Base-by-base conservation (phyloP, 1,284 basidiomycete genomes). In the Testicularia cyperi region DNA sequence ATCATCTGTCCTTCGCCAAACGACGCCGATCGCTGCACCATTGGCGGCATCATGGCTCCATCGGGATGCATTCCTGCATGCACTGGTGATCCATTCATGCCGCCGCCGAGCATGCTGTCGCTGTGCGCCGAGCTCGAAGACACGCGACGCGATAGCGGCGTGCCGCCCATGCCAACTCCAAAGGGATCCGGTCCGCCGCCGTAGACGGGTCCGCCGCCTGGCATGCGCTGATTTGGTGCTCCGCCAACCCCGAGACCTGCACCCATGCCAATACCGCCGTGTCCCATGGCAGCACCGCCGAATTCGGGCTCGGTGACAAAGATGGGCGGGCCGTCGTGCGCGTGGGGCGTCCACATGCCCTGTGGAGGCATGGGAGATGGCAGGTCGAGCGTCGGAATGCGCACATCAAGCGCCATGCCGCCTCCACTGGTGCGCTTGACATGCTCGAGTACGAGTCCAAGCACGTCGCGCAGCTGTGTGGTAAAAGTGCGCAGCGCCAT, bases 231-330 rank as follows among this genome's bases (percentile, higher is more conserved):
- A n/a, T 26, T 42, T 2, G 31, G n/a, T n/a, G n/a, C n/a, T n/a
- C n/a, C n/a, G n/a, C 16, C 37, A 36, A 45, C 21, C 13, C 30
- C 25, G n/a, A 18, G 38, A 9, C 44, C 34, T 19, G 41, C 38
- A 26, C 43, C 46, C 38, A 57, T 49, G 25, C 54, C 43, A 26
- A 56, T 21, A 4, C 53, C 53, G 16, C 39, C 41, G 0, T 38
- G 45, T 10, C 44, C 52, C 6, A 46, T n/a, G n/a, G n/a, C 40
- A 5, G 48, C 45, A 1, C 41, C 45, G 9, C 62, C 63, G 26
- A 56, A 55, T n/a, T 57, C 52, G 20, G 64, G 65, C 41, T 69
- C 67, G 14, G 67, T 69, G 21, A 69, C 53, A 42, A 69, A 69
- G 32, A 69, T 69, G 4, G 67, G 60, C 19, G 67, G 67, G n/a